Conservation (phyloP, 805 yeast genomes). For the Candida chilensis region DNA sequence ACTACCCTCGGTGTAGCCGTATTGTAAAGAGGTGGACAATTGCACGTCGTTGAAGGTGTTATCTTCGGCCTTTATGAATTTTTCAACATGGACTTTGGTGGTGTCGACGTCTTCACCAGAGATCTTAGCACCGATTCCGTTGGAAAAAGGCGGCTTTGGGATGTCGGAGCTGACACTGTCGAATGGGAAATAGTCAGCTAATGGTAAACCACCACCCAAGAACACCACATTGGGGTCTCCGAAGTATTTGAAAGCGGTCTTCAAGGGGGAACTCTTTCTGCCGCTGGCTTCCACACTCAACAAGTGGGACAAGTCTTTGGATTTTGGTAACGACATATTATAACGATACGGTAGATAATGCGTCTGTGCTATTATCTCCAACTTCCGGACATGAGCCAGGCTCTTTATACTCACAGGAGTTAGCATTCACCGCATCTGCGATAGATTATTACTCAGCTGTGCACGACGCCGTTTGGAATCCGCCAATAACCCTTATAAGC, state of each 20-base stretch:
- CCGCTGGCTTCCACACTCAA: constrained; percentile 71
- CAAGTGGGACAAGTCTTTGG: constrained; percentile 70
- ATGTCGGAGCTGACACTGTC: constrained; percentile 61
- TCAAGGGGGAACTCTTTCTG: constrained; percentile 74
- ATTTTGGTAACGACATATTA: not conserved
- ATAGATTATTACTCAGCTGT: no score
- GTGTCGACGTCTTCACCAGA: constrained; percentile 27
- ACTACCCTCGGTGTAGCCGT: constrained; percentile 81
- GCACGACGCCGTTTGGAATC: no score
- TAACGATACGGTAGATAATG: not conserved
- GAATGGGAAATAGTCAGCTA: constrained; percentile 89
- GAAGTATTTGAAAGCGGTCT: constrained; percentile 74
- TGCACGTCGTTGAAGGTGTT: constrained; percentile 43
- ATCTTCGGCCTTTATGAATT: constrained; percentile 12
- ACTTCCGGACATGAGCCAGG: no score
- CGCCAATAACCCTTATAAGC: no score
- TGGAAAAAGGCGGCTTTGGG: constrained; percentile 71
- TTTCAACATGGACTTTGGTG: constrained; percentile 31
- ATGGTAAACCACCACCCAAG: constrained; percentile 93
- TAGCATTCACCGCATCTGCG: no score
- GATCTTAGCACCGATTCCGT: constrained; percentile 67
- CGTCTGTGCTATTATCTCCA: no score
- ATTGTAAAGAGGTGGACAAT: constrained; percentile 81
- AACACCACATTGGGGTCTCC: constrained; percentile 71
- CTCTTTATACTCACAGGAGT: no score